Base-by-base conservation (phyloP, 371 early-diverging fungal species). In the Rhizopus sp. region DNA sequence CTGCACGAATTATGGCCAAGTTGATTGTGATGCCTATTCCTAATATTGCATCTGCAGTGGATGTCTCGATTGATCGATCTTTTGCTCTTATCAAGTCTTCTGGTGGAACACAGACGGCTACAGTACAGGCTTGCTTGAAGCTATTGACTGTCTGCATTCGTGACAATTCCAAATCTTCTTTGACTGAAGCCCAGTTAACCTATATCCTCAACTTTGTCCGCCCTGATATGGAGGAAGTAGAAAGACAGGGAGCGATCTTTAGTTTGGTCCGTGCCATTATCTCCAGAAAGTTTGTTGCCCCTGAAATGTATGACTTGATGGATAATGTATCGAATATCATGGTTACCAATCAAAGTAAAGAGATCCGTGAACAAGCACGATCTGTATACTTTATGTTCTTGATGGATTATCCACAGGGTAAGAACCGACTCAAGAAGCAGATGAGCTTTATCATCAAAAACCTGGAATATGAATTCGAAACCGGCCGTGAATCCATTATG, bases 331-430 rank as follows among this genome's bases (percentile, higher is more conserved):
- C 86, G 5, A 70, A 84, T 61, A 80, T 93, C 49, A 86, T 96
- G 88, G 86, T 99, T 15, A 94, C 96, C 0, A 89, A 88, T 44
- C 96, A 95, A 69, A 75, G 84, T 23, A 71, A 67, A 10, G 86
- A 88, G 44, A 86, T 92, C 16, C 90, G 96, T 15, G 90, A 91
- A 52, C 82, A 89, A 50, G 93, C 93, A 50, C 88, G 95, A 4
- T 80, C 86, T 10, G 84, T 87, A 0, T 88, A 85, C 65, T 83
- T 95, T 50, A 88, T 89, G 67, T 99, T 97, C 81, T 70, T 97
- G 60, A 78, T 97, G 71, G 92, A 95, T 55, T 98, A 96, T 70
- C 99, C 97, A 31, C 92, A 93, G 64, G 94, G 94, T 39, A 80
- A 81, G 37, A 78, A 80, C 4, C 84, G 94, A 47, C 74, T 97